A percentile compares a stretch with the other conserved stretches of the same genome.
Conservation (phyloP, 768 basidiomycete species). For the Mycena galopus region DNA sequence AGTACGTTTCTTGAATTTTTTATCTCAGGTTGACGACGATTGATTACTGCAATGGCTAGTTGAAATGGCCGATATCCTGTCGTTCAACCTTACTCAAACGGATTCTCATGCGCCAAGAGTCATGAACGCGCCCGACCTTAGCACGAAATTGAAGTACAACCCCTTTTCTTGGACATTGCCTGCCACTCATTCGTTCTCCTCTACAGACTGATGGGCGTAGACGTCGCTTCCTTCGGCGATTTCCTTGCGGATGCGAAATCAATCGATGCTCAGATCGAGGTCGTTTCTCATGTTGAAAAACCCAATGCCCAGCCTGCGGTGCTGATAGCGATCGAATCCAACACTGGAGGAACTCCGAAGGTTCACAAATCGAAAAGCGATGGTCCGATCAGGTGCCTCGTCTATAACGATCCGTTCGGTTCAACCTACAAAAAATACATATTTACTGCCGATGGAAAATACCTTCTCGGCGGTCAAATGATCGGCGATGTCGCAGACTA, state of each 20-base stretch:
- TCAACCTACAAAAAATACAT: constrained; percentile 83
- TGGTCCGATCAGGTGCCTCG: constrained; percentile 67
- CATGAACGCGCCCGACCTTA: constrained; percentile 74
- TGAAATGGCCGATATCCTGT: constrained; percentile 82
- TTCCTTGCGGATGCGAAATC: constrained; percentile 71
- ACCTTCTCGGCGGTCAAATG: constrained; percentile 84
- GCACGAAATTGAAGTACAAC: constrained; percentile 72
- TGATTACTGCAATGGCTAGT: constrained; percentile 45
- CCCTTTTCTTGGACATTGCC: background rate
- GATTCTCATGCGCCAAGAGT: constrained; percentile 46
- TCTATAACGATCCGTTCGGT: constrained; percentile 81
- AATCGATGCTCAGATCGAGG: constrained; percentile 37
- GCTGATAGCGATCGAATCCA: constrained; percentile 29
- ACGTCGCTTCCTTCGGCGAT: constrained; percentile 81
- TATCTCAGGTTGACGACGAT: background rate
- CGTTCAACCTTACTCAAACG: constrained; percentile 78
- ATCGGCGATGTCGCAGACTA: constrained; percentile 80
- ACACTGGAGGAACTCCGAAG: background rate
- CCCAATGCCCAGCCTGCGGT: constrained; percentile 39
- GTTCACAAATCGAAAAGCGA: constrained; percentile 38
- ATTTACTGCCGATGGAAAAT: constrained; percentile 78
- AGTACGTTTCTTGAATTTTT: constrained; percentile 43
- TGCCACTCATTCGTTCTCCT: background rate
- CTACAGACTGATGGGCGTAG: constrained; percentile 64
- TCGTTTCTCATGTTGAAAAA: constrained; percentile 22